Percentiles rank a stretch among this genome's conserved stretches.
Conservation (phyloP, 305 asterid genomes). For the Lippia alba region DNA sequence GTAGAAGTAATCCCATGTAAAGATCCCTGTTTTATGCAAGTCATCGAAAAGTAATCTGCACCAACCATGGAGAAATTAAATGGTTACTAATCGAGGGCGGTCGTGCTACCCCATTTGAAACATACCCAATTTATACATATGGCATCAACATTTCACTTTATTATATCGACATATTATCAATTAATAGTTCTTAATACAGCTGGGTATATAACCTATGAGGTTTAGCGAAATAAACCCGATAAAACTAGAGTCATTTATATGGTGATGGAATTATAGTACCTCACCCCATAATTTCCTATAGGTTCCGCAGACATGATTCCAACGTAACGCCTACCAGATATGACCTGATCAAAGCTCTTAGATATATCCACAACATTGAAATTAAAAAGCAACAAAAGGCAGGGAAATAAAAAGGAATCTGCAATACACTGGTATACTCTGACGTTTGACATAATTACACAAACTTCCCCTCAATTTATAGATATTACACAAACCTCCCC, state of each 20-base stretch:
- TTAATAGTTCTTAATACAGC: neutral
- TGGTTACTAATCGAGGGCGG: neutral
- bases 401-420: neutral
- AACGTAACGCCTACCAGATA: slow-evolving; percentile 72
- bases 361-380: slow-evolving; percentile 8
- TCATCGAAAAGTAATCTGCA: slow-evolving; percentile 79
- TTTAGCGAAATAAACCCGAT: too few species aligned
- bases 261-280: slow-evolving; percentile 43
- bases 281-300: slow-evolving; percentile 88
- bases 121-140: too few species aligned
- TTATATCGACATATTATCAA: neutral
- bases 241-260: too few species aligned
- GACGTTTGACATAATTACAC: too few species aligned
- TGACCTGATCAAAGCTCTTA: slow-evolving; percentile 55
- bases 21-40: slow-evolving; percentile 88
- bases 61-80: slow-evolving; percentile 22
- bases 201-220: too few species aligned
- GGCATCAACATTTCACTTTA: too few species aligned
- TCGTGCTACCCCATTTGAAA: too few species aligned
- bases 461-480: too few species aligned
- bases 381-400: slow-evolving; percentile 6
- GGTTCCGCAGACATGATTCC: slow-evolving; percentile 89
- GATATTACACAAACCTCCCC: too few species aligned
- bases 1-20: slow-evolving; percentile 82
- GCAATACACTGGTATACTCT: too few species aligned